Percentiles rank a stretch among this genome's conserved stretches.
Evolutionary conservation across 2,329 filamentous ascomycete genomes (phyloP).

Genomic region (Arthrinium phaeospermum): DNA sequence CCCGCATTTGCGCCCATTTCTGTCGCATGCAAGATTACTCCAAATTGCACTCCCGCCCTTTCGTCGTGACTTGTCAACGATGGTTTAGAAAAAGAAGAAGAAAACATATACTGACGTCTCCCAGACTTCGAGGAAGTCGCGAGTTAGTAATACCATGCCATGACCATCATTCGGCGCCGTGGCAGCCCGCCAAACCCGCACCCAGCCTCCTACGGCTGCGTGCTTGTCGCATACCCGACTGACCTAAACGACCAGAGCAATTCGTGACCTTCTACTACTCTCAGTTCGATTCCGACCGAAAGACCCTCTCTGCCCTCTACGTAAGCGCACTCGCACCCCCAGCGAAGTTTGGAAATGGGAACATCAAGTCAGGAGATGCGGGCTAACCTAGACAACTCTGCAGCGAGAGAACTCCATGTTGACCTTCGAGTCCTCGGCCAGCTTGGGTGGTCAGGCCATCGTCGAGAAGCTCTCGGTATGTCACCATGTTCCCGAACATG

Average conservation of each 20-base stretch:
- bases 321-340: constrained; percentile 58
- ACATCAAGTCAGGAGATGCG: not conserved
- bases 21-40: constrained; percentile 27
- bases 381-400: constrained; percentile 24
- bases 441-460: constrained; percentile 70
- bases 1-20: constrained; percentile 14
- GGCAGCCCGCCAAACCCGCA: constrained; percentile 5
- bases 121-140: constrained; percentile 53
- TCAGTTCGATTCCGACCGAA: constrained; percentile 79
- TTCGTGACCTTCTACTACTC: constrained; percentile 93
- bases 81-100: constrained; percentile 24
- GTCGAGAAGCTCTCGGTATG: constrained; percentile 81
- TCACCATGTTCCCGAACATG: constrained; percentile 23
- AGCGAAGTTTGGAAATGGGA: not conserved
- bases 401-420: constrained; percentile 88
- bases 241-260: constrained; percentile 63
- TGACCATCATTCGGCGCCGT: not conserved
- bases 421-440: constrained; percentile 80
- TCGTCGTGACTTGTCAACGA: constrained; percentile 13
- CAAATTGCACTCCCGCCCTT: constrained; percentile 2
- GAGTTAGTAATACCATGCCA: constrained; percentile 44
- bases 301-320: constrained; percentile 73
- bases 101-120: constrained; percentile 26
- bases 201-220: not conserved
- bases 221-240: constrained; percentile 23